phyloP scores from a whole-genome alignment of 306 rosid genomes.

The Sphenostylis stenocarpa region DNA sequence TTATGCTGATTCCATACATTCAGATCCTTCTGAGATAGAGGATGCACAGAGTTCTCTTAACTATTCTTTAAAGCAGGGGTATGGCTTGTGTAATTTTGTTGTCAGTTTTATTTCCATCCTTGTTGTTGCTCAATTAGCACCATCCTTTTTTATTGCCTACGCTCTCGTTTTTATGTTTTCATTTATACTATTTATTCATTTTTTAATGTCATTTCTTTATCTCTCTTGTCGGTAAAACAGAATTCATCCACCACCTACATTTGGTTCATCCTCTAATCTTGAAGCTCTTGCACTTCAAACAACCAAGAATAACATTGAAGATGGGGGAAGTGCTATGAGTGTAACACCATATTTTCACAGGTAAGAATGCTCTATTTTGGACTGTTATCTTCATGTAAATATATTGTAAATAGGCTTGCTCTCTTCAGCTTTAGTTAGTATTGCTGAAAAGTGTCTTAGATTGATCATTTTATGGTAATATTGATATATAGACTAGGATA shows the following conservation, averaged over 20 bases:
- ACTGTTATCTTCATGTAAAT: slow-evolving; percentile 13
- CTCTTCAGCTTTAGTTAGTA: slow-evolving; percentile 4
- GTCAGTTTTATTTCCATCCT: slow-evolving; percentile 20
- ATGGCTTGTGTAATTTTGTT: slow-evolving; percentile 33
- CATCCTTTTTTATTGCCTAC: neutral
- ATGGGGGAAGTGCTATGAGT: slow-evolving; percentile 64
- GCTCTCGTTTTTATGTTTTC: slow-evolving; percentile 21
- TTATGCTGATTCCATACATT: slow-evolving; percentile 54
- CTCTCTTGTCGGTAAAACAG: slow-evolving; percentile 40
- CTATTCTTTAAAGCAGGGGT: slow-evolving; percentile 73
- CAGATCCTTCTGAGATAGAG: slow-evolving; percentile 81
- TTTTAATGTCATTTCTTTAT: slow-evolving; percentile 34
- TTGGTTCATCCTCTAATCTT: slow-evolving; percentile 89
- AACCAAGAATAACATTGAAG: slow-evolving; percentile 54
- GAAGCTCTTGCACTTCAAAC: slow-evolving; percentile 69
- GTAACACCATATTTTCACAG: slow-evolving; percentile 45
- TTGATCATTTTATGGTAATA: slow-evolving; percentile 3
- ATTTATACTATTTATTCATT: slow-evolving; percentile 24
- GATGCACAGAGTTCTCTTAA: slow-evolving; percentile 88
- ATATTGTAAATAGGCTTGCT: slow-evolving; percentile 11
- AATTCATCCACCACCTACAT: slow-evolving; percentile 92
- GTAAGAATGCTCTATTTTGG: slow-evolving; percentile 39
- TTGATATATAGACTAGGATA: slow-evolving; percentile 13
- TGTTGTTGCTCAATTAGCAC: neutral
- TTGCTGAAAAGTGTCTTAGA: slow-evolving; percentile 10